These are phyloP conservation scores for Antitrichia curtipendula DNA, from an alignment of 225 moss, liverwort and hornwort species.

Conservation along the genomic window DNA sequence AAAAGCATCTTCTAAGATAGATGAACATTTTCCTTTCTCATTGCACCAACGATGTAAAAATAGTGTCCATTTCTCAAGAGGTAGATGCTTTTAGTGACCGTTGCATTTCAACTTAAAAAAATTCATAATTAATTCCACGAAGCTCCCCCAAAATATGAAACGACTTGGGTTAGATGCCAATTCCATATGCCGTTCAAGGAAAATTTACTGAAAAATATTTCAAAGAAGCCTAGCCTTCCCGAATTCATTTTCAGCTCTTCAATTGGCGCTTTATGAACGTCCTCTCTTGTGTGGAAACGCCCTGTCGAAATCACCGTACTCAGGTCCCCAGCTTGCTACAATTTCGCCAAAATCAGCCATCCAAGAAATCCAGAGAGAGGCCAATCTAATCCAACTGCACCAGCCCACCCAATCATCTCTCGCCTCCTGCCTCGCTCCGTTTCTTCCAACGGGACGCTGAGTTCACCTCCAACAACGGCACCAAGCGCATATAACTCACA, in stretches of 20 bases:
- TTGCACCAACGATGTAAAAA: background rate
- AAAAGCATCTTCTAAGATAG: background rate
- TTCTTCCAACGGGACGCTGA: background rate
- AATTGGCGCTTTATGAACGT: no score
- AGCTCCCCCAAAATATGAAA: background rate
- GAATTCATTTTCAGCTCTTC: no score
- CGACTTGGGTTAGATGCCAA: background rate
- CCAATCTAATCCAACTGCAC: background rate
- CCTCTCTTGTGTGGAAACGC: no score
- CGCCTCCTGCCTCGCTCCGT: background rate
- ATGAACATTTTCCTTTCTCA: background rate
- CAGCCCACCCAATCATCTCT: background rate
- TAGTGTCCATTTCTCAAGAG: background rate
- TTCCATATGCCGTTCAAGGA: background rate
- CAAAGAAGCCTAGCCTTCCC: no score
- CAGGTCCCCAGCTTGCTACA: background rate
- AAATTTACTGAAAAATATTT: no score
- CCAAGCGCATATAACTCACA: background rate
- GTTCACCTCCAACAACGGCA: background rate
- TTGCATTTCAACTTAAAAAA: background rate
- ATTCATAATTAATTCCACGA: background rate
- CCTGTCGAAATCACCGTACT: background rate
- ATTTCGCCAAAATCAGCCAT: background rate
- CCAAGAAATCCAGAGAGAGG: background rate
- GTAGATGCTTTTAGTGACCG: background rate